A percentile compares a stretch with the other conserved stretches of the same genome.
Evolutionary conservation across 306 rosid species (phyloP).

Genomic region (Cyamopsis tetragonoloba): DNA sequence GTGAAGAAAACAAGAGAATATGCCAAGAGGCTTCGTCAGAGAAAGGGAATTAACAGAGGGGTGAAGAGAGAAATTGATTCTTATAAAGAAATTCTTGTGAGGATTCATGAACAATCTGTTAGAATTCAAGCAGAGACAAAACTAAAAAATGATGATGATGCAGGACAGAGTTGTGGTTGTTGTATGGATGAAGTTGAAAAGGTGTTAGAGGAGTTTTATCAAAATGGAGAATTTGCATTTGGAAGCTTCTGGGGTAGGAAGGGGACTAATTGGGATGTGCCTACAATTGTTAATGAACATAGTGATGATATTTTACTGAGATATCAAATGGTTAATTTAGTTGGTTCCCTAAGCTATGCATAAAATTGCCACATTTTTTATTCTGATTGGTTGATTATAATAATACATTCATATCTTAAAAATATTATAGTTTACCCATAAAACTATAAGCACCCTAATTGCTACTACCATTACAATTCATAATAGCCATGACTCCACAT

Average conservation of each 20-base stretch:
- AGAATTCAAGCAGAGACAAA: constrained; percentile 31
- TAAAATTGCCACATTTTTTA: neutral
- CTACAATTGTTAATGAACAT: constrained; percentile 17
- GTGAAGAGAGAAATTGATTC: constrained; percentile 29
- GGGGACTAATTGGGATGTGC: constrained; percentile 13
- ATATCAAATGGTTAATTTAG: constrained; percentile 45
- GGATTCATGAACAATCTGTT: constrained; percentile 33
- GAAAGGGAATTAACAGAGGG: constrained; percentile 27
- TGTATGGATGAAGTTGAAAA: constrained; percentile 79
- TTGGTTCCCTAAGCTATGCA: constrained; percentile 32
- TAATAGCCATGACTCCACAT: no score
- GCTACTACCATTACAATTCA: no score
- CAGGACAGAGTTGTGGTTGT: constrained; percentile 14
- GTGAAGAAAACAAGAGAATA: constrained; percentile 49
- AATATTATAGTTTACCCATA: no score
- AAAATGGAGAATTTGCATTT: constrained; percentile 72
- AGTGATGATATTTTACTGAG: constrained; percentile 24
- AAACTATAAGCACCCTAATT: no score
- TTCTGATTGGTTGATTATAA: neutral
- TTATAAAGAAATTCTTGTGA: constrained; percentile 29
- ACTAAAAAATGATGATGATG: constrained; percentile 12
- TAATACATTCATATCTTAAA: no score
- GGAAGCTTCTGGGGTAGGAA: constrained; percentile 76
- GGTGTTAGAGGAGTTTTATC: constrained; percentile 57
- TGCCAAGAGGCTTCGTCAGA: constrained; percentile 47